Percentiles rank a stretch among this genome's conserved stretches.
Conservation (phyloP, 1,284 basidiomycete species). For the Termitomyces sp. region DNA sequence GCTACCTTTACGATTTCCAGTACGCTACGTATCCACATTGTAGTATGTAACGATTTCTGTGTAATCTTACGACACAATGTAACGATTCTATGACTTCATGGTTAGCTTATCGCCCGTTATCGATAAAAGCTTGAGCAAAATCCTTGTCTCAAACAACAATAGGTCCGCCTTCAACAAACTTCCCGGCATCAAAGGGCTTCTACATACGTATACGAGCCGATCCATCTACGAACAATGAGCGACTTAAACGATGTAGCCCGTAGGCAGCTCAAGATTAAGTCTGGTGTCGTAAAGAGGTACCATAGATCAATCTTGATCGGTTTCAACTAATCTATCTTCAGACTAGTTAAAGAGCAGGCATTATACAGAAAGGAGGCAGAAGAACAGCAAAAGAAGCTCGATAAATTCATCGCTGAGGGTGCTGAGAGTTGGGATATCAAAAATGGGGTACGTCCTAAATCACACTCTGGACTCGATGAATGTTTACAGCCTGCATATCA, state of each 20-base stretch:
- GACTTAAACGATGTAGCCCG: conserved; percentile 41
- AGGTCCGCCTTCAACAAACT: not conserved
- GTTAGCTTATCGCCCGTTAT: conserved; percentile 8
- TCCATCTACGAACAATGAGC: conserved; percentile 31
- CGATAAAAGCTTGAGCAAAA: conserved; percentile 5
- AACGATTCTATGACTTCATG: conserved; percentile 20
- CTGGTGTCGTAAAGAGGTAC: conserved; percentile 68
- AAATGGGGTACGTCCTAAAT: conserved; percentile 60
- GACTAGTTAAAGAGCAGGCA: conserved; percentile 69
- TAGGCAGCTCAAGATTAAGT: conserved; percentile 79
- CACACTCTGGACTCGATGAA: not conserved
- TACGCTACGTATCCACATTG: conserved; percentile 21
- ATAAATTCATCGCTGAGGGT: conserved; percentile 57
- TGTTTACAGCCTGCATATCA: not conserved
- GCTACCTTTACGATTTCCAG: conserved; percentile 7
- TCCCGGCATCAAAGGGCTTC: not conserved
- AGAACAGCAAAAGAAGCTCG: conserved; percentile 53
- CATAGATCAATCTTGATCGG: not conserved
- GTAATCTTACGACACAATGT: conserved; percentile 36
- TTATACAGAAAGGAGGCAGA: conserved; percentile 68
- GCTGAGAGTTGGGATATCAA: conserved; percentile 79
- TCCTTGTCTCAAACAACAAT: conserved; percentile 2
- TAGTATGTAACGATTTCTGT: conserved; percentile 33
- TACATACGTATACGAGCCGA: not conserved
- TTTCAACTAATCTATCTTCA: conserved; percentile 24